Percentiles rank a stretch among this genome's conserved stretches.
phyloP scores from a whole-genome alignment of 2,329 filamentous ascomycete genomes.

The Fusarium phyllophilum region DNA sequence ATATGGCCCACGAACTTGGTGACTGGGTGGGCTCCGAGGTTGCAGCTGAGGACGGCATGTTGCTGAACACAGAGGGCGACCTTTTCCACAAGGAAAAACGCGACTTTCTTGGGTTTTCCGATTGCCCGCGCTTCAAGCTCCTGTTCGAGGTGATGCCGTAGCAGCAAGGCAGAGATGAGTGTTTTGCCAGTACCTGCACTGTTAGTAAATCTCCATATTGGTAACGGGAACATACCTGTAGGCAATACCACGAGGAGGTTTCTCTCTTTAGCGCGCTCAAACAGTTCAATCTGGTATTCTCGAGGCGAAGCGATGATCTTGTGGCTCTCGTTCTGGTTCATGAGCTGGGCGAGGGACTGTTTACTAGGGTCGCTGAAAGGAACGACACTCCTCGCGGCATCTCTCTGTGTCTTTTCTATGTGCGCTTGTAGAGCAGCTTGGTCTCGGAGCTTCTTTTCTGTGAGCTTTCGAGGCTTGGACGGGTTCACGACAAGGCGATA shows the following conservation, averaged over 20 bases:
- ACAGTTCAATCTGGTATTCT: constrained; percentile 93
- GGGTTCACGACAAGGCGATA: constrained; percentile 46
- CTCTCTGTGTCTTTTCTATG: constrained; percentile 49
- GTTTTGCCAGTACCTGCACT: constrained; percentile 88
- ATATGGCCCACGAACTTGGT: constrained; percentile 80
- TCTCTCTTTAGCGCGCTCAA: constrained; percentile 82
- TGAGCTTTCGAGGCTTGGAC: constrained; percentile 50
- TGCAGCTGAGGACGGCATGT: constrained; percentile 80
- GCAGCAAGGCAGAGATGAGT: constrained; percentile 88
- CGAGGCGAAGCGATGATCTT: constrained; percentile 80
- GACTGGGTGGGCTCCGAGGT: constrained; percentile 77
- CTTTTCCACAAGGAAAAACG: constrained; percentile 92
- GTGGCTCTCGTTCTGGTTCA: constrained; percentile 51
- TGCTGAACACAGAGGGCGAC: constrained; percentile 93
- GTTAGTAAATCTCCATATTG: not conserved
- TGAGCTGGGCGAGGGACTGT: constrained; percentile 48
- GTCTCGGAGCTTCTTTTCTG: constrained; percentile 61
- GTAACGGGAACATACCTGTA: constrained; percentile 66
- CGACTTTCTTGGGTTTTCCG: constrained; percentile 70
- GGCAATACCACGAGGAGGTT: constrained; percentile 95
- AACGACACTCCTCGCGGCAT: constrained; percentile 48
- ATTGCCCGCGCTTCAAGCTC: constrained; percentile 76
- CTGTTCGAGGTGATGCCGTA: constrained; percentile 78
- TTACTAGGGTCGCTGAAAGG: constrained; percentile 43
- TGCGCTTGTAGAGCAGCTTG: constrained; percentile 61